phyloP scores from a whole-genome alignment of 768 basidiomycete species.

The Lentinula raphanica region DNA sequence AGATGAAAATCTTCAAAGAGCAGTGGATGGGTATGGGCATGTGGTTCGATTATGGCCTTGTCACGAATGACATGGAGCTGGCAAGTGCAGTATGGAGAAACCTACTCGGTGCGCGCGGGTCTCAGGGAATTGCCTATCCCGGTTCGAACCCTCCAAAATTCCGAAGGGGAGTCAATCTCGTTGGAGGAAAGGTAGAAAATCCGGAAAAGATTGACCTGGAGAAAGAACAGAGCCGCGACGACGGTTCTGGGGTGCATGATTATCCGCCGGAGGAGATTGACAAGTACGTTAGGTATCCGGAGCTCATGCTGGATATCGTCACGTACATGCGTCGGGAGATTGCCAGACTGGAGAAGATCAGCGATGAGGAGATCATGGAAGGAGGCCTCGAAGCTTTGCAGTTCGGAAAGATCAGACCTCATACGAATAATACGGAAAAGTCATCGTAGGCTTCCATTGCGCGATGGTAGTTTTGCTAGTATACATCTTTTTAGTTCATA shows the following conservation, averaged over 20 bases:
- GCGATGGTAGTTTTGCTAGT: not conserved
- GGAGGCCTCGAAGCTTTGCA: constrained; percentile 32
- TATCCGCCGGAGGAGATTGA: constrained; percentile 55
- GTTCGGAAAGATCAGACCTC: constrained; percentile 30
- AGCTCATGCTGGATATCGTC: constrained; percentile 67
- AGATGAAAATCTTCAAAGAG: constrained; percentile 90
- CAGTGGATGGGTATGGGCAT: constrained; percentile 85
- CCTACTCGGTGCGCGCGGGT: constrained; percentile 79
- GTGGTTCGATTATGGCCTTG: constrained; percentile 73
- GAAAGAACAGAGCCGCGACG: constrained; percentile 56
- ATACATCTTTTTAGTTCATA: not conserved
- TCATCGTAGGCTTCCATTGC: not conserved
- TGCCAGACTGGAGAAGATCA: constrained; percentile 52
- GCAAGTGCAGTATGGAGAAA: constrained; percentile 91
- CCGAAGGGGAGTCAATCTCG: constrained; percentile 65
- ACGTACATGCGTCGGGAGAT: constrained; percentile 70
- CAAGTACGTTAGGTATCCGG: constrained; percentile 69
- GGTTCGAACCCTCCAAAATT: constrained; percentile 28
- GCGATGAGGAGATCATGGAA: constrained; percentile 37
- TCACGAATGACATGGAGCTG: constrained; percentile 74
- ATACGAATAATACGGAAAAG: too few relatives aligned
- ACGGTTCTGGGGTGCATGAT: constrained; percentile 69
- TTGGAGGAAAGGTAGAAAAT: constrained; percentile 59
- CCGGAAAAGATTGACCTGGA: constrained; percentile 48
- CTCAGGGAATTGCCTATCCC: constrained; percentile 56